Evolutionary conservation across 805 yeast species (phyloP).

Genomic region (Komagataella mondaviorum): DNA sequence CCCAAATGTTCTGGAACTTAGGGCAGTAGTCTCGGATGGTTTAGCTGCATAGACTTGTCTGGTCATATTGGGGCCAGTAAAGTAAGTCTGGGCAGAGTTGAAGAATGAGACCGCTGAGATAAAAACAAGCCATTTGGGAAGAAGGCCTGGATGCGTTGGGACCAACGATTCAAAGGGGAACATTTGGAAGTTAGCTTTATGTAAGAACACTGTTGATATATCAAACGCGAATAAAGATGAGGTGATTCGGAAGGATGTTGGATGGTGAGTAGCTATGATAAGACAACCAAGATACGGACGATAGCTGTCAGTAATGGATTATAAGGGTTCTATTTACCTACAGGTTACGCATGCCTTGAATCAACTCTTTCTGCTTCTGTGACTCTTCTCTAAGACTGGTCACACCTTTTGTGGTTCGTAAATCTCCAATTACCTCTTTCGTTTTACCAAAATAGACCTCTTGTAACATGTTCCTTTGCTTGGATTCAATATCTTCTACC

Average conservation of each 20-base stretch:
- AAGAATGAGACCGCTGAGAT: conserved; percentile 83
- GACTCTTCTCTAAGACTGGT: conserved; percentile 22
- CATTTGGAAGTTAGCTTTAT: not conserved
- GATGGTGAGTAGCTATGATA: not conserved
- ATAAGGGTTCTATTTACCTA: conserved; percentile 3
- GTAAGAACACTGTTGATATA: too few species aligned
- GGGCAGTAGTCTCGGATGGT: conserved; percentile 40
- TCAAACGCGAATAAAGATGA: not conserved
- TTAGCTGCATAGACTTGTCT: conserved; percentile 62
- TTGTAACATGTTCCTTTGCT: conserved; percentile 75
- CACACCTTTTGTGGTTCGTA: conserved; percentile 30
- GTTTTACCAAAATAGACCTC: conserved; percentile 95
- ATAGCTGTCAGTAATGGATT: not conserved
- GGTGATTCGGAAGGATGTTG: not conserved
- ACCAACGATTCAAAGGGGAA: not conserved
- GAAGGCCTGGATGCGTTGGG: conserved; percentile 28
- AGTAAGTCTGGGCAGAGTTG: conserved; percentile 80
- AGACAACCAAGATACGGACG: not conserved
- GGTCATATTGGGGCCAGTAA: conserved; percentile 61
- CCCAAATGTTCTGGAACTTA: conserved; percentile 95
- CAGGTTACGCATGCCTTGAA: conserved; percentile 20
- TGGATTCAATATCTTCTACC: conserved; percentile 81
- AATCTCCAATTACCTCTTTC: conserved; percentile 69
- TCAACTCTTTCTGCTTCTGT: conserved; percentile 25
- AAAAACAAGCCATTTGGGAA: conserved; percentile 71